These are phyloP conservation scores for Fusarium sp. DNA, from an alignment of 2,329 filamentous ascomycete species.

Conservation along the genomic window DNA sequence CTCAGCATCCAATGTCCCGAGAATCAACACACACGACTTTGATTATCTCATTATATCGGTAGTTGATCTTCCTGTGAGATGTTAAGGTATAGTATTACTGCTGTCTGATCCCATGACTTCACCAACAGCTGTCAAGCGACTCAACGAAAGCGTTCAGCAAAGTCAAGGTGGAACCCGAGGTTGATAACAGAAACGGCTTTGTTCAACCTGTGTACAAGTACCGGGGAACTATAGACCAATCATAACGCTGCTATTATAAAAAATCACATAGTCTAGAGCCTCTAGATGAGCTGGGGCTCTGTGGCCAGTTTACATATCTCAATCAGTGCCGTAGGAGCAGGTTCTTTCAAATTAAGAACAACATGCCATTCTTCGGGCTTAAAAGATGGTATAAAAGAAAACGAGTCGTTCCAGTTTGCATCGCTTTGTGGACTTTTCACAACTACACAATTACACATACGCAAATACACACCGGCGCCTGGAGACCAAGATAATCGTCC, in stretches of 20 bases:
- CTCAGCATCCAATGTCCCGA: not conserved
- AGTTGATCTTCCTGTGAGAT: too few relatives aligned
- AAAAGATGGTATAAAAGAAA: too few relatives aligned
- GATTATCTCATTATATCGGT: not conserved
- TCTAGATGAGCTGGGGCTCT: not conserved
- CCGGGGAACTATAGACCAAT: not conserved
- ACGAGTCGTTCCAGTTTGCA: too few relatives aligned
- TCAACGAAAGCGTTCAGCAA: rapidly evolving
- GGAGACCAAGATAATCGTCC: not conserved
- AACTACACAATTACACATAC: not conserved
- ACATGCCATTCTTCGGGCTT: too few relatives aligned
- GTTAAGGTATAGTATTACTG: too few relatives aligned
- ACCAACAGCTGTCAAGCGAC: too few relatives aligned
- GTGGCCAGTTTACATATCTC: not conserved
- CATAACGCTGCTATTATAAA: too few relatives aligned
- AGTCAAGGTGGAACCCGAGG: not conserved
- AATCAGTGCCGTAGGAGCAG: too few relatives aligned
- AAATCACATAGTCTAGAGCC: too few relatives aligned
- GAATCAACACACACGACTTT: not conserved
- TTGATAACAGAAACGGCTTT: not conserved
- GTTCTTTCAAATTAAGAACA: too few relatives aligned
- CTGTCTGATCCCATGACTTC: not conserved
- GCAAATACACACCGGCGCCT: not conserved
- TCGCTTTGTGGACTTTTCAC: too few relatives aligned
- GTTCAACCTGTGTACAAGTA: not conserved